These are phyloP conservation scores for Hysterangium stoloniferum DNA, from an alignment of 768 basidiomycete genomes.

Conservation along the genomic window DNA sequence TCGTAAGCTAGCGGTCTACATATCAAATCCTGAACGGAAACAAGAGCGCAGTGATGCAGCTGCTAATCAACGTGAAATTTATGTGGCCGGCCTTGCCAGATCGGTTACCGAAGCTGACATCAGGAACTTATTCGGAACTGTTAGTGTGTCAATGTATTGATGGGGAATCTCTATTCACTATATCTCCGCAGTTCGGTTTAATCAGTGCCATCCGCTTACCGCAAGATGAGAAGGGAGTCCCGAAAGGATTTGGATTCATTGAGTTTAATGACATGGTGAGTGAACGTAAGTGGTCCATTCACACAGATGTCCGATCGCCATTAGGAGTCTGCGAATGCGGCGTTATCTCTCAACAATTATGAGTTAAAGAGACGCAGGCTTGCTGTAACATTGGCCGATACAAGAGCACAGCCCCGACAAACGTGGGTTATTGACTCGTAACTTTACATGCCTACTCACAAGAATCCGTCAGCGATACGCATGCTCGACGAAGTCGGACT, in stretches of 20 bases:
- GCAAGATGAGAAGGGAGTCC: constrained; percentile 57
- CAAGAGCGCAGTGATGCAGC: constrained; percentile 86
- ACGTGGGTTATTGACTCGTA: constrained; percentile 31
- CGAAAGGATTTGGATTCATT: constrained; percentile 86
- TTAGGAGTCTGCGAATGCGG: constrained; percentile 62
- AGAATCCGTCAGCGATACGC: constrained; percentile 25
- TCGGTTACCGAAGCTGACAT: constrained; percentile 74
- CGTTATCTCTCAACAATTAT: constrained; percentile 74
- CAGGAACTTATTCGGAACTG: constrained; percentile 67
- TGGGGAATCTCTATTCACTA: constrained; percentile 8
- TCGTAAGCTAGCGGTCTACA: constrained; percentile 62
- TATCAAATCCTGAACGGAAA: constrained; percentile 87
- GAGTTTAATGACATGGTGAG: constrained; percentile 81
- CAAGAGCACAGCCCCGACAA: constrained; percentile 48
- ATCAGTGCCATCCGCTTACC: constrained; percentile 79
- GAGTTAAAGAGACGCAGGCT: constrained; percentile 89
- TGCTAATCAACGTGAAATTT: constrained; percentile 77
- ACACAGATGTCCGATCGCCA: background rate
- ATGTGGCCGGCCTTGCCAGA: constrained; percentile 79
- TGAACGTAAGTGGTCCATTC: constrained; percentile 1
- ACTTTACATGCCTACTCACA: background rate
- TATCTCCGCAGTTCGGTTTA: constrained; percentile 56
- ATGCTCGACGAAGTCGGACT: constrained; percentile 56
- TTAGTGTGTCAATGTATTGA: constrained; percentile 28
- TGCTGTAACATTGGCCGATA: constrained; percentile 79